Evolutionary conservation across 495 filamentous ascomycete genomes (phyloP).

Genomic region (Aspergillus bridgeri): DNA sequence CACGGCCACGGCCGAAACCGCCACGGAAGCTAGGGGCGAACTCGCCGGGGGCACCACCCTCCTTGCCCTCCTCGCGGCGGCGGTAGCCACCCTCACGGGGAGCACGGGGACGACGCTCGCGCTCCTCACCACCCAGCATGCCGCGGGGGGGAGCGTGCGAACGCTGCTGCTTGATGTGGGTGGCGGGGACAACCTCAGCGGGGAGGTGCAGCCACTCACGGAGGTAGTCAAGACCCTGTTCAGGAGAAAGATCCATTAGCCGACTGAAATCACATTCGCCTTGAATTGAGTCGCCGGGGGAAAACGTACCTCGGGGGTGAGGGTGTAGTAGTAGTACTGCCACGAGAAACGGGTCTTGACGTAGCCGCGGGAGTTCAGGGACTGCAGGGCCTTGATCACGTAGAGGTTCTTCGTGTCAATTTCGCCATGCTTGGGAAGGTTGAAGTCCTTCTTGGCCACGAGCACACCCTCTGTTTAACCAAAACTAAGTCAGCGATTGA

Average conservation of each 20-base stretch:
- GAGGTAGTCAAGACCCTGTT: constrained; percentile 92
- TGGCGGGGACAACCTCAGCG: constrained; percentile 98
- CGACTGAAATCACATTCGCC: background rate
- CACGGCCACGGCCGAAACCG: constrained; percentile 89
- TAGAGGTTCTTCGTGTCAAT: constrained; percentile 99
- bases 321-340: constrained; percentile 99
- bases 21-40: constrained; percentile 96
- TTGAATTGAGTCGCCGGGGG: background rate
- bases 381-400: constrained; percentile 97
- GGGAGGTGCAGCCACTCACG: constrained; percentile 99
- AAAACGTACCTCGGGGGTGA: constrained; percentile 73
- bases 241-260: background rate
- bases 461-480: constrained; percentile 79
- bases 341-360: constrained; percentile 99
- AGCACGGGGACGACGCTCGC: constrained; percentile 74
- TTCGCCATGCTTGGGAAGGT: constrained; percentile 86
- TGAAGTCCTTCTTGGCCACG: constrained; percentile 98
- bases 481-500: constrained; percentile 20
- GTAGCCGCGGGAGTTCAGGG: constrained; percentile 92
- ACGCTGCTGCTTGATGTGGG: constrained; percentile 99
- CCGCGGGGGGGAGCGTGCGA: constrained; percentile 96
- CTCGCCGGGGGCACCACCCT: constrained; percentile 91
- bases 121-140: constrained; percentile 94
- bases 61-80: constrained; percentile 85
- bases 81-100: constrained; percentile 93